Evolutionary conservation across 495 filamentous ascomycete genomes (phyloP).

Genomic region (Lasiosphaeria hispida): DNA sequence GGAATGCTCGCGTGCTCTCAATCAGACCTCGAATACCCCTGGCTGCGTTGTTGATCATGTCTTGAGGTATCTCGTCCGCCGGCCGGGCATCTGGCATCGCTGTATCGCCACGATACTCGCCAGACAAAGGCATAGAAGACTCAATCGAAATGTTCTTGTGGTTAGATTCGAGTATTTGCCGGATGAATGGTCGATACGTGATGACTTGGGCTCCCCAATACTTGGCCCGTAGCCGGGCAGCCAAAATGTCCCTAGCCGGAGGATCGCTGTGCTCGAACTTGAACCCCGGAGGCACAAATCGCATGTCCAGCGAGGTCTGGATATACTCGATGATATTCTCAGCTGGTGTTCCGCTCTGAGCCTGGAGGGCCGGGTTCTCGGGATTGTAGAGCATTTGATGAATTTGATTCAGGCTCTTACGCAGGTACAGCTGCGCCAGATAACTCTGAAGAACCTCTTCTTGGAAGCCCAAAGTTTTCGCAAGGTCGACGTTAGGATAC

Average conservation of each 20-base stretch:
- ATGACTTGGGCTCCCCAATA: slow-evolving; percentile 92
- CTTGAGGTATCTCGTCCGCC: slow-evolving; percentile 41
- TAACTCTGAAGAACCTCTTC: slow-evolving; percentile 73
- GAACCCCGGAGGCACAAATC: slow-evolving; percentile 43
- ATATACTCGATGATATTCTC: slow-evolving; percentile 49
- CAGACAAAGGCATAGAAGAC: too few species aligned
- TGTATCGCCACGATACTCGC: not conserved
- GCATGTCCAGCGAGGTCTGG: slow-evolving; percentile 43
- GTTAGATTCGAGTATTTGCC: slow-evolving; percentile 55
- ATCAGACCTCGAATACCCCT: slow-evolving; percentile 70
- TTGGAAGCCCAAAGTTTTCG: slow-evolving; percentile 41
- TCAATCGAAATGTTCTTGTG: slow-evolving; percentile 28
- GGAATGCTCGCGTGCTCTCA: slow-evolving; percentile 83
- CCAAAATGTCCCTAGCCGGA: slow-evolving; percentile 73
- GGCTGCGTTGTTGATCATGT: slow-evolving; percentile 51
- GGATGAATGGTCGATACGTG: slow-evolving; percentile 80
- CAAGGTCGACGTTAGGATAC: slow-evolving; percentile 54
- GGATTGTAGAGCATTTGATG: slow-evolving; percentile 78
- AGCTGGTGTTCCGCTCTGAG: slow-evolving; percentile 3
- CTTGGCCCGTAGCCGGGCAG: slow-evolving; percentile 84
- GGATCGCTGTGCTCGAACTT: slow-evolving; percentile 66
- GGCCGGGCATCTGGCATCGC: slow-evolving; percentile 21
- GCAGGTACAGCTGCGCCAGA: slow-evolving; percentile 77
- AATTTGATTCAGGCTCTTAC: slow-evolving; percentile 79
- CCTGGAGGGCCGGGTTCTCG: slow-evolving; percentile 28